Base-by-base conservation (phyloP, 768 basidiomycete genomes). In the Trametes maxima region DNA sequence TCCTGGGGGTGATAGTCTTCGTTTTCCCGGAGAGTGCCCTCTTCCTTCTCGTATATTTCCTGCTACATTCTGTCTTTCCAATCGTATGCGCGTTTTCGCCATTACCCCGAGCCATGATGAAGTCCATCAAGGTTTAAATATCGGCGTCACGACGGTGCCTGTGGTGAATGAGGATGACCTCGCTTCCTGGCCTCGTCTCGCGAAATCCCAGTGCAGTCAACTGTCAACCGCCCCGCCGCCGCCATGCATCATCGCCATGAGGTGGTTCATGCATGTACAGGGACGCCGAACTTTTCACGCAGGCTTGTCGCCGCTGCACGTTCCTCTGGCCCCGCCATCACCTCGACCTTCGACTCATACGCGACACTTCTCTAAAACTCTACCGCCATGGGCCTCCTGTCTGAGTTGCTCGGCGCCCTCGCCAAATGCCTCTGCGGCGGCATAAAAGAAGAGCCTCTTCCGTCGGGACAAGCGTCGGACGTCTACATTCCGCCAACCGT, bases 401-500 rank as follows among this genome's bases (percentile, higher is more conserved):
- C 22, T 40, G 57, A 63, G 3, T 24, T 64, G 37, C n/a, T 64
- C 45, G 46, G 56, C 37, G 60, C 57, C 1, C 43, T 62, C 1
- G 43, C 57, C 33, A 56, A 49, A n/a, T 65, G 65, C 19, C 57
- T 62, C 19, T 65, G 63, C 47, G 54, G 57, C 8, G 56, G 59
- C 46, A 61, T 52, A 50, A 44, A 54, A 17, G 49, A 61, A 7
- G 36, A 62, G 36, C 55, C 57, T 33, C 21, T 28, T 5, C 60
- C 61, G 17, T 36, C 51, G 4, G 46, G 53, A 10, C 43, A 49
- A 8, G 51, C 48, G 11, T 50, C 60, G 21, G 62, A 69, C 52
- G 48, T 65, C 22, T 68, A 68, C 40, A 46, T 66, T 24, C 63
- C 63, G 25, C 69, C 66, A 2, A 55, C 50, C 16, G 62, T 66